These are phyloP conservation scores for Kluyveromyces siamensis DNA, from an alignment of 805 yeast genomes.

Conservation along the genomic window DNA sequence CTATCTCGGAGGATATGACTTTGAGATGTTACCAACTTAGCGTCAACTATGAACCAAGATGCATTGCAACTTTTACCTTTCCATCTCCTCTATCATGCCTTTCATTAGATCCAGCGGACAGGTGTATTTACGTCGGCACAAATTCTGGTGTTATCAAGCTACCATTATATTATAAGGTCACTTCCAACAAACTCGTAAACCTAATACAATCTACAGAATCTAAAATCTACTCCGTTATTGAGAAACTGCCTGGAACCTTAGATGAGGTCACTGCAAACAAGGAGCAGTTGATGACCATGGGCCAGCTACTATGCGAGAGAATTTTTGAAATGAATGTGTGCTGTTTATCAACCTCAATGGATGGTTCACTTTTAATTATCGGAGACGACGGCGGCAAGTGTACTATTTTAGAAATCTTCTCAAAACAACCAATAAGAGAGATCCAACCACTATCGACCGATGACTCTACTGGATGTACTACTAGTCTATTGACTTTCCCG, in stretches of 20 bases:
- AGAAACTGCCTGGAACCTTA: conserved; percentile 27
- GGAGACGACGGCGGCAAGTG: conserved; percentile 72
- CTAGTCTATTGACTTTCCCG: conserved; percentile 15
- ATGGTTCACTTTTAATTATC: conserved; percentile 61
- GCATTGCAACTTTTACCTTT: conserved; percentile 66
- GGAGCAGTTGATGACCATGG: conserved; percentile 16
- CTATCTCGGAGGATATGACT: conserved; percentile 69
- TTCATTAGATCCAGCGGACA: conserved; percentile 67
- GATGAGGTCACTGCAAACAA: conserved; percentile 4
- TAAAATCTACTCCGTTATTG: conserved; percentile 40
- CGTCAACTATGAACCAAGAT: conserved; percentile 14
- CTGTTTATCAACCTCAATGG: conserved; percentile 52
- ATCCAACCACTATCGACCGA: conserved; percentile 29
- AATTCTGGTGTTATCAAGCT: conserved; percentile 39
- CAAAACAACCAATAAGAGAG: conserved; percentile 59
- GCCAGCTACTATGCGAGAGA: conserved; percentile 20
- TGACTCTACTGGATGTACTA: conserved; percentile 18
- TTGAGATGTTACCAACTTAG: conserved; percentile 58
- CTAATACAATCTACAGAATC: conserved; percentile 30
- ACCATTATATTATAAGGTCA: conserved; percentile 23
- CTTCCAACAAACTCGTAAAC: conserved; percentile 35
- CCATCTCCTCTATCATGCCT: conserved; percentile 48
- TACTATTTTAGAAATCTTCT: conserved; percentile 55
- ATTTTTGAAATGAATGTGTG: conserved; percentile 34
- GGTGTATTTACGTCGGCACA: conserved; percentile 66